Evolutionary conservation across 805 yeast species (phyloP), one percentile per base, ranked within the genome.

Genomic region (Myxozyma vanderwaltii): DNA sequence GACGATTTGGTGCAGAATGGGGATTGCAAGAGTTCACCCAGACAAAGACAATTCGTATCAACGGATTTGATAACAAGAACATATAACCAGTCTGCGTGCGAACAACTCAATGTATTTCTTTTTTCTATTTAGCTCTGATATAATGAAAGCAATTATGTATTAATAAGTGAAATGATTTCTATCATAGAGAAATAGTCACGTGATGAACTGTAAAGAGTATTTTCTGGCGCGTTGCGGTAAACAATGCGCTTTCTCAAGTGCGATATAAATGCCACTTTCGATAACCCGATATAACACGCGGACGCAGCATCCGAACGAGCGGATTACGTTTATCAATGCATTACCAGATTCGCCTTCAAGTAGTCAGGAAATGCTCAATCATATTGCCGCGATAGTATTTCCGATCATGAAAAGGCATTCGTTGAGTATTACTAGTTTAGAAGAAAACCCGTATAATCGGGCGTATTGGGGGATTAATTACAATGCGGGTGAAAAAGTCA

Each of bases 1-100:
- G 94, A 54, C 82, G 91, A 73, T 91, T 87, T 75, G 91, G 91
- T 57, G 85, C 91, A 24, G 80, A 81, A 68, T 84, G 83, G 70
- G 94, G 94, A 40, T 71, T 86, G 52, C 89, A 87, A 56, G 94
- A 88, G 72, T 88, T 87, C 74, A 75, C 83, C 7, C 80, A 81
- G 23, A 72, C 86, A 62, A 88, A 88, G 75, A 79, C 88, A 15
- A 74, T 88, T 39, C 59, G 56, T 8, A 49, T 60, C 17, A 27
- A 55, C 27, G 63, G 59, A 15, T 59, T 58, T 39, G 50, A 54
- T 27, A 15, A 23, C 5, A 36, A 21, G 19, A 8, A 3, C 15
- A 5, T 48, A 15, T 48, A 24, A 36, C 21, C 43, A 4, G 19
- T 8, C 17, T n/a, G n/a, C n/a, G n/a, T n/a, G n/a, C n/a, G n/a